Evolutionary conservation across 371 early-diverging fungal genomes (phyloP).

Genomic region (Zopfochytrium polystomum): DNA sequence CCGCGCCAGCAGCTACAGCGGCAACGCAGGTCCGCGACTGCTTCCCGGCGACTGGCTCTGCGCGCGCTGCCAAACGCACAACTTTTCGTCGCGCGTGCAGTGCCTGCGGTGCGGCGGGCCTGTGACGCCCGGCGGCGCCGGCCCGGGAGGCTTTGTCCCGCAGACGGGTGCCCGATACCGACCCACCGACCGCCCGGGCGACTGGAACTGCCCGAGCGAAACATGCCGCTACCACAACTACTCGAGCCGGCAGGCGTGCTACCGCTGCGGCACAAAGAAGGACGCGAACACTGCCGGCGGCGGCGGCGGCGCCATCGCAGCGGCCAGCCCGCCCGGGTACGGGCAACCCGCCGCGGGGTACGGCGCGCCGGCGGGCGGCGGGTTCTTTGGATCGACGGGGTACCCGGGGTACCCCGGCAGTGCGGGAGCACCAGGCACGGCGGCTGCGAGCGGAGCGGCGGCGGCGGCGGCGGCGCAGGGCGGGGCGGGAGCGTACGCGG

Average conservation of each 20-base stretch:
- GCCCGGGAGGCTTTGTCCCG: slow-evolving; percentile 18
- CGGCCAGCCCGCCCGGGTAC: no score
- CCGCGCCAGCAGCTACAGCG: neutral
- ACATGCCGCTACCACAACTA: slow-evolving; percentile 60
- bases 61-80: slow-evolving; percentile 62
- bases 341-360: no score
- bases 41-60: slow-evolving; percentile 76
- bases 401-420: no score
- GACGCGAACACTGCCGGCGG: no score
- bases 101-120: slow-evolving; percentile 37
- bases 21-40: slow-evolving; percentile 3
- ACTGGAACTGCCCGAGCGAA: slow-evolving; percentile 56
- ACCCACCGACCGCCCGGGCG: slow-evolving; percentile 40
- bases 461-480: no score
- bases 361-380: no score
- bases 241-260: slow-evolving; percentile 31
- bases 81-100: slow-evolving; percentile 64
- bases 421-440: no score
- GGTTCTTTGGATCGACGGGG: no score
- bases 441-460: no score
- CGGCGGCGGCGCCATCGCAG: no score
- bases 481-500: no score
- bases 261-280: slow-evolving; percentile 31
- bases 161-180: slow-evolving; percentile 35
- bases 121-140: neutral